These are phyloP conservation scores for Pseudocercospora macadamiae DNA, from an alignment of 2,329 filamentous ascomycete genomes.

Conservation along the genomic window DNA sequence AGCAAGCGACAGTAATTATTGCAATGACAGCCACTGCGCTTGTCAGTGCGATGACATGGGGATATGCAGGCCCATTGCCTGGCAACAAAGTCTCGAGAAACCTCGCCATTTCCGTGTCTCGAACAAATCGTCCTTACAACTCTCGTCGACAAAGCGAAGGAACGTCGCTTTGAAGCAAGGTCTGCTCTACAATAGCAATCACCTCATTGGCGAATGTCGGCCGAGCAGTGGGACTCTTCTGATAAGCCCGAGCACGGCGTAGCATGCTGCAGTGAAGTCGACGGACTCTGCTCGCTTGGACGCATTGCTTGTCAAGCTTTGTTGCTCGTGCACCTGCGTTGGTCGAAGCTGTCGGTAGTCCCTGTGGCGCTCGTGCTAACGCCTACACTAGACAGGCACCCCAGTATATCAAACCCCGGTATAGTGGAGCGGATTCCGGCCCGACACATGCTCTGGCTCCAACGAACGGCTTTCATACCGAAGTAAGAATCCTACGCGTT, in stretches of 20 bases:
- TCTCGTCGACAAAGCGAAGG: not conserved
- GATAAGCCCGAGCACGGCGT: not conserved
- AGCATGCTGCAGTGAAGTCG: not conserved
- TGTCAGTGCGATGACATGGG: not conserved
- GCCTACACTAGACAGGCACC: not conserved
- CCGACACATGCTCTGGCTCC: not conserved
- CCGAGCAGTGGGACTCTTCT: conserved; percentile 1
- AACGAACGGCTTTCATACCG: not conserved
- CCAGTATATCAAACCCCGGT: not conserved
- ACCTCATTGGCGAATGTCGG: conserved; percentile 11
- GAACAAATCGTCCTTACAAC: not conserved
- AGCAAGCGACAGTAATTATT: conserved; percentile 12
- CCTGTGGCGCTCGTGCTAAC: not conserved
- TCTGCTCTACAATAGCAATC: not conserved
- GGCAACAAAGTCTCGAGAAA: not conserved
- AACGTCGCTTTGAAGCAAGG: not conserved
- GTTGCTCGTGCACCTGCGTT: not conserved
- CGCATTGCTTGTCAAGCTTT: not conserved
- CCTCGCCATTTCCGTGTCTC: not conserved
- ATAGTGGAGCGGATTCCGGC: not conserved
- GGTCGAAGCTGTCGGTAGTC: conserved; percentile 1
- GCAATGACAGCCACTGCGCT: not conserved
- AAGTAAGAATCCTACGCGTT: not conserved
- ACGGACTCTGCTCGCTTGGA: not conserved
- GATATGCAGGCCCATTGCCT: not conserved